Base-by-base conservation (phyloP, 768 basidiomycete species). In the Lyophyllum shimeji region DNA sequence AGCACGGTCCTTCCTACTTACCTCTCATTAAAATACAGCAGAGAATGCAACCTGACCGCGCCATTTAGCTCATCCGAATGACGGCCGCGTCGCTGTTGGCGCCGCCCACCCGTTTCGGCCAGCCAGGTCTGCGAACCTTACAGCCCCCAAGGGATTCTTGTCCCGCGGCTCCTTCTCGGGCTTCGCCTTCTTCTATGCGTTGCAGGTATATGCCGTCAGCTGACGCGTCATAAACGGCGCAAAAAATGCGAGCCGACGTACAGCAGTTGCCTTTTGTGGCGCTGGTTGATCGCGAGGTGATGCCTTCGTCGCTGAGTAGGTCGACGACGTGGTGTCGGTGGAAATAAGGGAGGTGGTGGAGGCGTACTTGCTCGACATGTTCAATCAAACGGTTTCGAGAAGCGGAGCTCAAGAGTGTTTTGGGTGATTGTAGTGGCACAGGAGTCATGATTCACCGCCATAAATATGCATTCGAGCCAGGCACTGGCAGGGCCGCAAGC, bases 71-170 rank as follows among this genome's bases (percentile, higher is more conserved):
- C n/a, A 52, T 20, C 37, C 46, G 40, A 65, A 60, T 31, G 62
- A 45, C 37, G 65, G 60, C n/a, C 57, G 63, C 24, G 60, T 59
- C n/a, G 67, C 60, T 3, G 66, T 66, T 9, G 63, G 61, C 8
- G 66, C 49, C 15, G 58, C 57, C 67, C 67, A 67, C n/a, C 66
- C 65, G 24, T 61, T 56, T 33, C 54, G 63, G 53, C 52, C 27
- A 11, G 63, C 57, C 33, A 52, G 48, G 31, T 61, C 37, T 8
- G 67, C 63, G 54, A 65, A 69, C 17, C 52, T 48, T 7, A 63
- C 64, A 40, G 59, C 45, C 24, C 52, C 55, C 49, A 60, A 53
- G 17, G 33, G 42, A 9, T 8, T 17, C 40, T 33, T 46, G 23
- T 47, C 43, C 20, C 39, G 17, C 15, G 27, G 13, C 47, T 33